Evolutionary conservation across 2,329 filamentous ascomycete species (phyloP).

Genomic region (Neospermospora avenae): DNA sequence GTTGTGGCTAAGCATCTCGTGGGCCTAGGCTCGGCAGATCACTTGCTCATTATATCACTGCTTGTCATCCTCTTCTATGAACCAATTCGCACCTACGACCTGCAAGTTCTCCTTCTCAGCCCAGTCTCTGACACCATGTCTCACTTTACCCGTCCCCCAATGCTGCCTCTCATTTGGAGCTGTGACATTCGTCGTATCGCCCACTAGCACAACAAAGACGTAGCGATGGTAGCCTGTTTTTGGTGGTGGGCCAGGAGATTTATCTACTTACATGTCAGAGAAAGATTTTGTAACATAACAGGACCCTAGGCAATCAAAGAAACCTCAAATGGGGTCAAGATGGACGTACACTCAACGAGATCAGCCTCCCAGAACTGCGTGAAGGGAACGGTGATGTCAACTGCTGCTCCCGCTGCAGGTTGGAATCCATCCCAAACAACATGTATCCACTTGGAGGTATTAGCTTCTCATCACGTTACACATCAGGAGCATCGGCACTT

Average conservation of each 20-base stretch:
- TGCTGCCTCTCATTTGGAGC: constrained; percentile 48
- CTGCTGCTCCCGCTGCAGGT: neutral
- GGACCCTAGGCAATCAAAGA: no score
- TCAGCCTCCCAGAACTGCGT: neutral
- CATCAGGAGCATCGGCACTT: neutral
- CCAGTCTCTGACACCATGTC: constrained; percentile 50
- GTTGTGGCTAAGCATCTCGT: no score
- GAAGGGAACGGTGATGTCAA: neutral
- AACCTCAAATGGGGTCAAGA: neutral
- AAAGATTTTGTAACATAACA: no score
- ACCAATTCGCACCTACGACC: constrained; percentile 43
- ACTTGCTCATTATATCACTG: constrained; percentile 30
- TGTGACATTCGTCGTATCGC: constrained; percentile 40
- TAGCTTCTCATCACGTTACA: neutral
- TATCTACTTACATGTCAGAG: constrained; percentile 37
- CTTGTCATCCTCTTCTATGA: constrained; percentile 41
- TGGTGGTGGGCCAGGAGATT: constrained; percentile 50
- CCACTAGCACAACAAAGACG: constrained; percentile 50
- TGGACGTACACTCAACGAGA: constrained; percentile 24
- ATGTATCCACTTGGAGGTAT: constrained; percentile 12
- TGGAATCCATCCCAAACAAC: neutral
- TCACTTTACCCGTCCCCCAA: constrained; percentile 50
- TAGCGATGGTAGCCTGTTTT: constrained; percentile 57
- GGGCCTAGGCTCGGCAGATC: no score
- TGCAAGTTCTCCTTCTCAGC: constrained; percentile 45